Evolutionary conservation across 257 asterid species (phyloP).

Genomic region (Forsythia viridissima): DNA sequence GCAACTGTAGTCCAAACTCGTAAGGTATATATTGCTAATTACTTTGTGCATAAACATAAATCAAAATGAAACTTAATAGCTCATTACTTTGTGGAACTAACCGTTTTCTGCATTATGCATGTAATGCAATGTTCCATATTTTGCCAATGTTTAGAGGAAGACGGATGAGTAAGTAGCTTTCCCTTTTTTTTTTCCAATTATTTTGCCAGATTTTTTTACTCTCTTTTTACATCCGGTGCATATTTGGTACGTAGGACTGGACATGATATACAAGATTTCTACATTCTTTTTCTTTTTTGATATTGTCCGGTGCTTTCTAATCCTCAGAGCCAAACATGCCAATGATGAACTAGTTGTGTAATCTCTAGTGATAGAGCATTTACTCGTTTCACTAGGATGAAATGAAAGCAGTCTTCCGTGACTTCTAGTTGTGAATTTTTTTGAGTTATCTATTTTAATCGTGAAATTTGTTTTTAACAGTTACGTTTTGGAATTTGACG

Average conservation of each 20-base stretch:
- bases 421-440: neutral
- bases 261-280: neutral
- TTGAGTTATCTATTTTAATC: neutral
- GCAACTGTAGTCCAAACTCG: constrained; percentile 91
- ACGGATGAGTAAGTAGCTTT: constrained; percentile 75
- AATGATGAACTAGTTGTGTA: neutral
- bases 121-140: constrained; percentile 28
- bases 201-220: neutral
- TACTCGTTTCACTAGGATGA: neutral
- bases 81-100: constrained; percentile 30
- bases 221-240: neutral
- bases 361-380: neutral
- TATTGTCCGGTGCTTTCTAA: neutral
- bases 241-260: neutral
- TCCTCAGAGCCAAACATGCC: too few relatives aligned
- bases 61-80: neutral
- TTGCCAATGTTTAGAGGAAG: constrained; percentile 62
- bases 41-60: neutral
- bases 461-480: constrained; percentile 40
- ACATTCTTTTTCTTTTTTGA: neutral
- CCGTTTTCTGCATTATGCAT: constrained; percentile 29
- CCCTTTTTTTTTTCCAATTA: neutral
- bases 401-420: neutral
- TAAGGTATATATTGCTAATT: constrained; percentile 53
- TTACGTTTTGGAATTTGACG: constrained; percentile 85